Evolutionary conservation across 768 basidiomycete species (phyloP).

Genomic region (Russula sp.): DNA sequence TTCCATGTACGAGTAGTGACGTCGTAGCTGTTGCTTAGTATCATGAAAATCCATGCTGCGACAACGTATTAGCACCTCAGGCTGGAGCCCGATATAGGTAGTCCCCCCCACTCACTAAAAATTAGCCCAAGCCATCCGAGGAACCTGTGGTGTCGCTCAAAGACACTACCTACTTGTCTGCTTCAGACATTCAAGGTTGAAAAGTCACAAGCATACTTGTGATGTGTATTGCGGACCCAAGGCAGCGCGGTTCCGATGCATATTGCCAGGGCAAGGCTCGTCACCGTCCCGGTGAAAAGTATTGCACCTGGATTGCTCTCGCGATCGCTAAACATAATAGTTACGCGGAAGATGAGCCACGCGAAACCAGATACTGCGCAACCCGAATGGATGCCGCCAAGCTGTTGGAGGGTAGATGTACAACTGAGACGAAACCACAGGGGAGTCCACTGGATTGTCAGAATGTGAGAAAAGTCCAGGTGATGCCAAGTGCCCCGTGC

Average conservation of each 20-base stretch:
- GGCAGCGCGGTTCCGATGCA: conserved; percentile 65
- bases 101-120: conserved; percentile 39
- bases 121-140: conserved; percentile 59
- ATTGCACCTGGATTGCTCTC: conserved; percentile 49
- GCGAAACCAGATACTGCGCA: conserved; percentile 65
- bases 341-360: conserved; percentile 63
- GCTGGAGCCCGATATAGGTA: neutral
- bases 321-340: conserved; percentile 47
- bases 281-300: conserved; percentile 56
- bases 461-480: neutral
- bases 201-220: conserved; percentile 49
- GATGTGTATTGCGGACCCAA: conserved; percentile 74
- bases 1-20: conserved; percentile 51
- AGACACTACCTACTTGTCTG: conserved; percentile 43
- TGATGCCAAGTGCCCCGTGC: neutral
- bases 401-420: conserved; percentile 43
- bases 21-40: conserved; percentile 61
- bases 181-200: neutral
- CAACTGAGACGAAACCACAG: conserved; percentile 36
- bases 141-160: conserved; percentile 77
- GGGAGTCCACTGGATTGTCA: conserved; percentile 34
- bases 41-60: conserved; percentile 57
- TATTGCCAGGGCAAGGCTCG: conserved; percentile 49
- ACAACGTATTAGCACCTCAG: neutral
- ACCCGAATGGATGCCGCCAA: conserved; percentile 75